A percentile compares a stretch with the other conserved stretches of the same genome.
These are phyloP conservation scores for Nannochloris sp. DNA, from an alignment of 139 green algal genomes.

Conservation along the genomic window DNA sequence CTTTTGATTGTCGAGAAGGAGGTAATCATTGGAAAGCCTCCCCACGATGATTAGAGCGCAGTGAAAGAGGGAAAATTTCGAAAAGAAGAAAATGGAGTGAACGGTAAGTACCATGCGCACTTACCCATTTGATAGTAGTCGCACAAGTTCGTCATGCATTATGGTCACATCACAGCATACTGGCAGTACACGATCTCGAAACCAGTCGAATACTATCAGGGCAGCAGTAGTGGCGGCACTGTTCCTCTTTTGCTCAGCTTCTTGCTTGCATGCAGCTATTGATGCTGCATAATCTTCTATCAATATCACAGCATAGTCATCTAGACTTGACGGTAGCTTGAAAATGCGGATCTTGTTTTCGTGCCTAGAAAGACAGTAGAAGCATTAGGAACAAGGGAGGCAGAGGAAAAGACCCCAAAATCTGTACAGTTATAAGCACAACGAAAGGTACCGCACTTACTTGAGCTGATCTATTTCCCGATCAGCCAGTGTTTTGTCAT, in stretches of 20 bases:
- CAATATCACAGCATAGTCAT: conserved; percentile 33
- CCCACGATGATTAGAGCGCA: conserved; percentile 15
- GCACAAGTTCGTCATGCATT: conserved; percentile 27
- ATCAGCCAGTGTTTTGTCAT: conserved; percentile 28
- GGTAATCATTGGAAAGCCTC: conserved; percentile 1
- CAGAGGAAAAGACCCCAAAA: too few relatives aligned
- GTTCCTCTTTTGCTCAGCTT: background rate
- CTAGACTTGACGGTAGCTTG: conserved; percentile 21
- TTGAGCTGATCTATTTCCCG: conserved; percentile 32
- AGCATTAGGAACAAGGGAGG: too few relatives aligned
- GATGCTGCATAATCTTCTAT: conserved; percentile 19
- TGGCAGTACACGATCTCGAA: conserved; percentile 23
- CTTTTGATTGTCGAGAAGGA: too few relatives aligned
- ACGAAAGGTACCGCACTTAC: too few relatives aligned
- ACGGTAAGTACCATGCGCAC: background rate
- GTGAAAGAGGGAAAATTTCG: too few relatives aligned
- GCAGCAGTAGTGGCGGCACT: too few relatives aligned
- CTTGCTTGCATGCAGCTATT: background rate
- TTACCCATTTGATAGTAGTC: conserved; percentile 13
- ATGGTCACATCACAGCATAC: conserved; percentile 22
- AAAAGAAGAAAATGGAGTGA: background rate
- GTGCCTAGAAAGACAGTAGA: background rate
- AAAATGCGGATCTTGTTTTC: conserved; percentile 15
- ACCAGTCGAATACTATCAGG: conserved; percentile 28
- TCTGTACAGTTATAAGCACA: too few relatives aligned